These are phyloP conservation scores for Talaromyces piceae DNA, from an alignment of 2,329 filamentous ascomycete genomes.

Conservation along the genomic window DNA sequence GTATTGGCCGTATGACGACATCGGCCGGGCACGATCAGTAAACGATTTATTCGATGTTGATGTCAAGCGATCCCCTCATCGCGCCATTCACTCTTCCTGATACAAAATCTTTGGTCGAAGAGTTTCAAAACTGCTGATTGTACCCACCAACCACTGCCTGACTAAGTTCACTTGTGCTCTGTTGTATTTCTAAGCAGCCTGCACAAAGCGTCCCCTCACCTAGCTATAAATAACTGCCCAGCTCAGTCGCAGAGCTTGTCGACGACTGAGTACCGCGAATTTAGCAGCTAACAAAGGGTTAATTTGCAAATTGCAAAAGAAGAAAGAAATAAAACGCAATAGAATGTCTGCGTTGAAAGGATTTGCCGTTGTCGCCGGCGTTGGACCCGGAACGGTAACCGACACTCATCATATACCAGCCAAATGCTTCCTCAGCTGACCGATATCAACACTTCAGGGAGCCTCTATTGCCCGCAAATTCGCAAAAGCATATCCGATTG, in stretches of 20 bases:
- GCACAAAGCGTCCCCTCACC: not conserved
- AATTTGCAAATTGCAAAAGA: not conserved
- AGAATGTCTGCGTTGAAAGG: constrained; percentile 25
- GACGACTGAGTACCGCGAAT: too few species aligned
- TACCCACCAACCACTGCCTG: too few species aligned
- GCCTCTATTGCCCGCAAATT: constrained; percentile 55
- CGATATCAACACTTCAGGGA: constrained; percentile 28
- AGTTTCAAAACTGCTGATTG: too few species aligned
- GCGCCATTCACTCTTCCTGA: constrained; percentile 1
- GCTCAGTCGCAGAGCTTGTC: not conserved
- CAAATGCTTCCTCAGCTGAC: not conserved
- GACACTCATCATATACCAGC: not conserved
- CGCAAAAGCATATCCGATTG: constrained; percentile 51
- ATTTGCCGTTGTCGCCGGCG: constrained; percentile 41
- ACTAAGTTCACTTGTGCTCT: not conserved
- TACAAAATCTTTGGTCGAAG: too few species aligned
- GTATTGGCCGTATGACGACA: not conserved
- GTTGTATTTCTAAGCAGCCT: not conserved
- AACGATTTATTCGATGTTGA: not conserved
- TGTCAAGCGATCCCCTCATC: not conserved
- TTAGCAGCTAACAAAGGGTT: not conserved
- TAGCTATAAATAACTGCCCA: not conserved
- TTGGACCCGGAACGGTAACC: constrained; percentile 40
- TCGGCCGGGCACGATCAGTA: not conserved
- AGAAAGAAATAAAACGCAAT: not conserved